Base-by-base conservation (phyloP, 179 eudicot species). In the Sideroxylon spinosum region DNA sequence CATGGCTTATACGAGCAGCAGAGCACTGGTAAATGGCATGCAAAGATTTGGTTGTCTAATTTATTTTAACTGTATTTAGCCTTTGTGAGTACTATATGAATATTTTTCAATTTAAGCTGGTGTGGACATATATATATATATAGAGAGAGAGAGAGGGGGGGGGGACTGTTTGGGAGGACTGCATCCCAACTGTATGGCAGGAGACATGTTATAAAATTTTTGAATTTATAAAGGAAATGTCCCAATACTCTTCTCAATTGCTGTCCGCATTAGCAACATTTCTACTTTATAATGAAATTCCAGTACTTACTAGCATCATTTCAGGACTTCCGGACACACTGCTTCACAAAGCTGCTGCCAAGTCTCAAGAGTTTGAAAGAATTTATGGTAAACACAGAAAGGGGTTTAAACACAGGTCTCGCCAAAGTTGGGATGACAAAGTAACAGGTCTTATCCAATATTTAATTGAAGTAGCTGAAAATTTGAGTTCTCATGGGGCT, bases 291-390 rank as follows among this genome's bases (percentile, higher is more conserved):
- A 55, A 65, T 50, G 59, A 63, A 61, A 63, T 10, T 63, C 14
- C 11, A 71, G 29, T 59, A 56, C 70, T 65, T 48, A 20, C 55
- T 44, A 59, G 22, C 76, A 70, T 79, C 67, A 64, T 84, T 83
- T 68, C 89, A 95, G 99, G 99, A 67, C 89, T 95, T 81, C 99
- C 99, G 5, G 92, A 90, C 71, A 63, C 86, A 64, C 86, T 95
- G 78, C 92, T 95, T 60, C 81, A 29, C 44, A 88, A 78, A 79
- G 99, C 99, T 78, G 91, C 94, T 60, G 82, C 84, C 53, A 95
- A 91, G 85, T 95, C 99, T 11, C 84, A 81, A 79, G 99, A 92
- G 79, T 93, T 95, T 77, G 99, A 95, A 85, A 86, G 80, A 73
- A 86, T 57, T 68, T 93, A 89, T 71, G 97, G 97, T 23, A 83